These are phyloP conservation scores for Brassica nigra DNA, from an alignment of 345 rosid species.

Conservation along the genomic window DNA sequence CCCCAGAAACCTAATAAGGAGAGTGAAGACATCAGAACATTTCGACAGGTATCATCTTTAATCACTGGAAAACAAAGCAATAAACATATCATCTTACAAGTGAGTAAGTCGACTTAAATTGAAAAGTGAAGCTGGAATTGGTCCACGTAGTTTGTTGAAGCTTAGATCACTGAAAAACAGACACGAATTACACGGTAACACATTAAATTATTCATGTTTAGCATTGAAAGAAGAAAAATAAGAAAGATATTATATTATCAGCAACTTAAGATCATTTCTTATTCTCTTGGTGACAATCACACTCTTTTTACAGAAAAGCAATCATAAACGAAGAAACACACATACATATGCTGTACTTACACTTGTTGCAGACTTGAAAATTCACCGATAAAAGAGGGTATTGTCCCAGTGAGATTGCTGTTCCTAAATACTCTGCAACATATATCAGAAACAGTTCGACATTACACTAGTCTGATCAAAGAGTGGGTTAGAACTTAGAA, in stretches of 20 bases:
- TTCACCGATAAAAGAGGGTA: slow-evolving; percentile 62
- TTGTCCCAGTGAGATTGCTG: slow-evolving; percentile 52
- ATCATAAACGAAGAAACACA: neutral
- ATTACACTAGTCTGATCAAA: slow-evolving; percentile 8
- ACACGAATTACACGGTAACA: neutral
- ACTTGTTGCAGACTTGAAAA: slow-evolving; percentile 49
- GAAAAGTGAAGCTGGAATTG: slow-evolving; percentile 40
- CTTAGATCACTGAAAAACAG: slow-evolving; percentile 37
- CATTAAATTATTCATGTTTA: neutral
- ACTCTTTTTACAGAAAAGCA: slow-evolving; percentile 2
- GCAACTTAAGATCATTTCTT: neutral
- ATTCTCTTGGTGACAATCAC: neutral
- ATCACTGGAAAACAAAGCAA: slow-evolving; percentile 12
- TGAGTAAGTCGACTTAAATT: slow-evolving; percentile 40
- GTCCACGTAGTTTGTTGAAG: slow-evolving; percentile 42
- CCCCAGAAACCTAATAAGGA: slow-evolving; percentile 54
- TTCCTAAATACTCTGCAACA: slow-evolving; percentile 57
- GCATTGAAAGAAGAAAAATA: slow-evolving; percentile 5
- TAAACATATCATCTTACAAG: slow-evolving; percentile 52
- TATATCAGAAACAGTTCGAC: neutral
- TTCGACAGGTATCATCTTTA: neutral
- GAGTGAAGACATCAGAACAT: slow-evolving; percentile 21
- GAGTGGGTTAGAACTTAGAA: neutral
- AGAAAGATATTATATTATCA: neutral
- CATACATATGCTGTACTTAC: slow-evolving; percentile 45